Conservation (phyloP, 164 flowering plant species). For the Sextonia rubra region DNA sequence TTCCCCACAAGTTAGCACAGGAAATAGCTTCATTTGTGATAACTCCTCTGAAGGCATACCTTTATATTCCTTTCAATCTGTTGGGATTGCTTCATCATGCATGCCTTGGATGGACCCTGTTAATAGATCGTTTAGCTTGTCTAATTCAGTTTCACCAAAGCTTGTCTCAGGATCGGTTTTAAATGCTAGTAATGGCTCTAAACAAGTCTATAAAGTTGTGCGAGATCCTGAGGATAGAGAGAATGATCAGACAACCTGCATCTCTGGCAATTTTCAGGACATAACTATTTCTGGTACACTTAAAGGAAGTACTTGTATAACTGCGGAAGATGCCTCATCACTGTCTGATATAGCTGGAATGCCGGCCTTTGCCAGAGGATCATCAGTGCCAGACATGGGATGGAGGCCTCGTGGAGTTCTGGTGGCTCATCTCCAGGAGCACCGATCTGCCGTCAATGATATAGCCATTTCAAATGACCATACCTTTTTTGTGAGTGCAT, state of each 20-base stretch:
- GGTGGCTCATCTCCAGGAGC: slow-evolving; percentile 98
- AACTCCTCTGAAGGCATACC: slow-evolving; percentile 88
- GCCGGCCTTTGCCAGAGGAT: slow-evolving; percentile 48
- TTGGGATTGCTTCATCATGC: slow-evolving; percentile 61
- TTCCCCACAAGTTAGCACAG: slow-evolving; percentile 60
- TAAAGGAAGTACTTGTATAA: slow-evolving; percentile 41
- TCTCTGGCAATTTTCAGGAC: slow-evolving; percentile 57
- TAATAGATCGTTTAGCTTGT: slow-evolving; percentile 64
- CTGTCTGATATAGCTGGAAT: slow-evolving; percentile 42
- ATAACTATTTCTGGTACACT: slow-evolving; percentile 42
- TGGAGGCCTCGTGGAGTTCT: slow-evolving; percentile 98
- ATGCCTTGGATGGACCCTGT: slow-evolving; percentile 72
- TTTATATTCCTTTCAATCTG: slow-evolving; percentile 69
- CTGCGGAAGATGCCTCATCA: slow-evolving; percentile 44
- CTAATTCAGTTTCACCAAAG: slow-evolving; percentile 75
- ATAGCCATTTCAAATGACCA: slow-evolving; percentile 85
- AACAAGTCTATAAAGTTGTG: slow-evolving; percentile 74
- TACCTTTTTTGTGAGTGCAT: slow-evolving; percentile 88
- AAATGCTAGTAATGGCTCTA: slow-evolving; percentile 52
- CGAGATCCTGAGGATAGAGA: slow-evolving; percentile 78
- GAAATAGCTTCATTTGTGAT: slow-evolving; percentile 61
- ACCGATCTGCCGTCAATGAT: slow-evolving; percentile 93
- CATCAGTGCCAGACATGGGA: slow-evolving; percentile 77
- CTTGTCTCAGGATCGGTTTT: slow-evolving; percentile 73
- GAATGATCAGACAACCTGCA: slow-evolving; percentile 46